Conservation (phyloP, 2,329 filamentous ascomycete genomes). For the Nigrograna mackinnonii region DNA sequence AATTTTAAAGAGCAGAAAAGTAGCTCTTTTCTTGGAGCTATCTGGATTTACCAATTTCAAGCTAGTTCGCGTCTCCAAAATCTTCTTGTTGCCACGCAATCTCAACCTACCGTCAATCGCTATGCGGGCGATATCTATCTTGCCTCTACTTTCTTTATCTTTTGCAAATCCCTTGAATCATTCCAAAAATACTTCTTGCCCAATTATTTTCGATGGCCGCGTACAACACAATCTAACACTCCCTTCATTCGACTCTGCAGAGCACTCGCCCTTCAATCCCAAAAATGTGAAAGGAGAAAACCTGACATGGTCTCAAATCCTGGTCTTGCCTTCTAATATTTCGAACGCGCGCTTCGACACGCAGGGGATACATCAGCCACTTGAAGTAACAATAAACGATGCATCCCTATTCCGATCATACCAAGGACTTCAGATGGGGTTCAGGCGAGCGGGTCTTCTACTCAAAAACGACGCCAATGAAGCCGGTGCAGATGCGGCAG, state of each 20-base stretch:
- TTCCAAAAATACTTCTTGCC: no score
- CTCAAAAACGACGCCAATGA: constrained; percentile 23
- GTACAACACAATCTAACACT: constrained; percentile 21
- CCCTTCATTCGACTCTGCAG: constrained; percentile 18
- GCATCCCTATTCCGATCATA: constrained; percentile 21
- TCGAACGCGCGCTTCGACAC: constrained; percentile 22
- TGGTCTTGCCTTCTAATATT: constrained; percentile 16
- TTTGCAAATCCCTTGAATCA: no score
- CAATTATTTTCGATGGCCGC: constrained; percentile 34
- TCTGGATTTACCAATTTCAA: no score
- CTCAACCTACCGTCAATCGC: no score
- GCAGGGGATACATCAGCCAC: constrained; percentile 7
- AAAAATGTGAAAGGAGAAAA: constrained; percentile 30
- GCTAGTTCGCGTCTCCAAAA: no score
- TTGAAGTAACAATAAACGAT: constrained; percentile 31
- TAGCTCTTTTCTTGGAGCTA: no score
- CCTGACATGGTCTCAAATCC: constrained; percentile 24
- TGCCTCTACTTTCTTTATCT: no score
- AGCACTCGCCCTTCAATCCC: constrained; percentile 19
- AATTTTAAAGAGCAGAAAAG: no score
- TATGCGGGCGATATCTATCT: no score
- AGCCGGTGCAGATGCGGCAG: constrained; percentile 19
- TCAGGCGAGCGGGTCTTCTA: constrained; percentile 26
- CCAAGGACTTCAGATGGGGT: constrained; percentile 20
- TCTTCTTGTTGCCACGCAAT: no score